These are phyloP conservation scores for Immersiporthe knoxdaviesiana DNA, from an alignment of 2,329 filamentous ascomycete species.

Conservation along the genomic window DNA sequence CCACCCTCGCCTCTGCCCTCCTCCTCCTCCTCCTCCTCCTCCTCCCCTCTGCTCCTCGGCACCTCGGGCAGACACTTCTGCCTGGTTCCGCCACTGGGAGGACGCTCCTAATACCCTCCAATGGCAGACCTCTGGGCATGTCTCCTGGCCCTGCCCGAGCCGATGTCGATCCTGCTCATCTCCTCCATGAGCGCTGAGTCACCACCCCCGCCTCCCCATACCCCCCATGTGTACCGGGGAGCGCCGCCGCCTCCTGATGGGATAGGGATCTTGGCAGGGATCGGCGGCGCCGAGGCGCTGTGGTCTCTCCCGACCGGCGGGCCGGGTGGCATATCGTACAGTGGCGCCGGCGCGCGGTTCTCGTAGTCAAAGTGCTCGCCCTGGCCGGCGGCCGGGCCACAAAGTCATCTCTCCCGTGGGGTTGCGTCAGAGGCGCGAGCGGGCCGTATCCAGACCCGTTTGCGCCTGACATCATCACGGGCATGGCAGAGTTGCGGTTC, in stretches of 20 bases:
- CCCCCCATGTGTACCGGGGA: conserved; percentile 35
- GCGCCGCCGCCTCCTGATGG: conserved; percentile 49
- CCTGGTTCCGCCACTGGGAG: not conserved
- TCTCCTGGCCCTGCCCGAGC: conserved; percentile 60
- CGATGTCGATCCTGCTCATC: conserved; percentile 69
- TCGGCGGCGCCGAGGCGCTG: conserved; percentile 54
- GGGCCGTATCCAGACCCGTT: conserved; percentile 47
- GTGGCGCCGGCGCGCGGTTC: conserved; percentile 49
- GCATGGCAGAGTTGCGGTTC: conserved; percentile 48
- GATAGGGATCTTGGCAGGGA: conserved; percentile 73
- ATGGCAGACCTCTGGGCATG: conserved; percentile 36
- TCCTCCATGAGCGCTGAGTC: conserved; percentile 70
- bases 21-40: not conserved
- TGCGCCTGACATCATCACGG: conserved; percentile 39
- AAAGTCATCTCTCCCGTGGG: conserved; percentile 51
- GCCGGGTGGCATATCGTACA: conserved; percentile 38
- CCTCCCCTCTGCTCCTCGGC: not conserved
- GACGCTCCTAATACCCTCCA: conserved; percentile 24
- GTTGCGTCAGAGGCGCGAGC: conserved; percentile 55
- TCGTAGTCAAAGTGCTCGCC: conserved; percentile 58
- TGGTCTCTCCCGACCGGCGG: conserved; percentile 37
- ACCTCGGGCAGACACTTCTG: conserved; percentile 1
- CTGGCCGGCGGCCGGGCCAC: conserved; percentile 49
- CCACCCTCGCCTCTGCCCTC: not conserved
- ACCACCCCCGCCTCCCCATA: conserved; percentile 43